Conservation (phyloP, 257 asterid genomes). For the Przewalskia tangutica region DNA sequence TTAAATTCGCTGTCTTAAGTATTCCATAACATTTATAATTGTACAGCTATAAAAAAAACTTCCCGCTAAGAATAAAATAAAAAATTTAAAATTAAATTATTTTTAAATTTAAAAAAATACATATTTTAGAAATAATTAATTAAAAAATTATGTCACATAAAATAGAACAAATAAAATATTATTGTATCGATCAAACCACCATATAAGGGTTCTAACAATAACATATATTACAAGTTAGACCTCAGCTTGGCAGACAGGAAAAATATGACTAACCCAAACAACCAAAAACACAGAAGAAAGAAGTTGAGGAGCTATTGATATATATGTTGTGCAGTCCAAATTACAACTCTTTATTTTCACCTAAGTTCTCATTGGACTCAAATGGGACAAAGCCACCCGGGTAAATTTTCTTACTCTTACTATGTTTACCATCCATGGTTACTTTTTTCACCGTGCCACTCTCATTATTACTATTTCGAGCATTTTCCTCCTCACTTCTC, state of each 20-base stretch:
- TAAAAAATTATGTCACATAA: no score
- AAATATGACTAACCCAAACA: neutral
- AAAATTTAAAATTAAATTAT: no score
- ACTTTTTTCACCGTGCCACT: neutral
- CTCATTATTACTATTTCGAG: neutral
- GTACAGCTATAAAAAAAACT: no score
- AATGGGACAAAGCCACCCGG: conserved; percentile 11
- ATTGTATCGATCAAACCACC: neutral
- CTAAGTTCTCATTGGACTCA: neutral
- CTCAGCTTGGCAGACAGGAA: neutral
- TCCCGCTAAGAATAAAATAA: no score
- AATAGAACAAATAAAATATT: no score
- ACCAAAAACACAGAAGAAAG: neutral
- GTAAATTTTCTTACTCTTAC: conserved; percentile 22
- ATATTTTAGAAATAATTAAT: no score
- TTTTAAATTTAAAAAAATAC: no score
- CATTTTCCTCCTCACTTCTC: conserved; percentile 26
- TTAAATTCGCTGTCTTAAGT: no score
- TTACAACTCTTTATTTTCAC: neutral
- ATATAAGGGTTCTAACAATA: neutral
- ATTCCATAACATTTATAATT: no score
- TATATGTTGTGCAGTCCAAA: neutral
- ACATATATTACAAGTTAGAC: neutral
- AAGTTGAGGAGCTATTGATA: neutral
- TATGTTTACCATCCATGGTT: conserved; percentile 4